Base-by-base conservation (phyloP, 176 grass and related monocot species). In the Rhynchospora breviuscula region DNA sequence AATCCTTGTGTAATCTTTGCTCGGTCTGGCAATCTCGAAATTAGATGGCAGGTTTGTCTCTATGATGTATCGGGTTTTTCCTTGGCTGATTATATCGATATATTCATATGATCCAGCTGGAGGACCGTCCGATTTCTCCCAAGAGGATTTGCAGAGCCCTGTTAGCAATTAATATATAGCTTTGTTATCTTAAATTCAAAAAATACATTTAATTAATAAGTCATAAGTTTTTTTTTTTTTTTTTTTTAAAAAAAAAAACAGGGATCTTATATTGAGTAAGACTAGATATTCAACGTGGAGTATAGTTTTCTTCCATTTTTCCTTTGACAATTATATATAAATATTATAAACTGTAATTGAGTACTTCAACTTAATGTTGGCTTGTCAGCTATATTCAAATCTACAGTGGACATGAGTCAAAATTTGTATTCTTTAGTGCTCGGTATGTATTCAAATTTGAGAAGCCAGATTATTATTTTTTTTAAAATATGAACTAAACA, bases 11-110 rank as follows among this genome's bases (percentile, higher is more conserved):
- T 93, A 94, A 73, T 84, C 75, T n/a, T 56, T 19, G 73, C 78
- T 88, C 18, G 95, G 95, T 78, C 92, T 92, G 2, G 90, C 92
- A 8, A 92, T 93, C 66, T 94, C 95, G 59, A 98, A 98, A 51
- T 94, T 88, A 15, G 67, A 59, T 21, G 87, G 80, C 13, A 88
- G 54, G 75, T 90, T 87, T 9, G 87, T 84, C 86, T 98, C 95
- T 48, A 98, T 82, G 81, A 98, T 77, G 90, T 94, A 98, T 46
- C 89, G 89, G 6, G 48, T 23, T 6, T 82, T 64, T 14, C 12
- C 1, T 0, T 17, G 2, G 5, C 49, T 2, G 22, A 85, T 63
- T 58, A 94, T 88, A 77, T 94, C 95, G 23, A 94, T 87, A 85
- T 87, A 94, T 64, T 90, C 92, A 65, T 98, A 40, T 43, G 33